Conservation (phyloP, 768 basidiomycete genomes). For the Lactifluus pinguis region DNA sequence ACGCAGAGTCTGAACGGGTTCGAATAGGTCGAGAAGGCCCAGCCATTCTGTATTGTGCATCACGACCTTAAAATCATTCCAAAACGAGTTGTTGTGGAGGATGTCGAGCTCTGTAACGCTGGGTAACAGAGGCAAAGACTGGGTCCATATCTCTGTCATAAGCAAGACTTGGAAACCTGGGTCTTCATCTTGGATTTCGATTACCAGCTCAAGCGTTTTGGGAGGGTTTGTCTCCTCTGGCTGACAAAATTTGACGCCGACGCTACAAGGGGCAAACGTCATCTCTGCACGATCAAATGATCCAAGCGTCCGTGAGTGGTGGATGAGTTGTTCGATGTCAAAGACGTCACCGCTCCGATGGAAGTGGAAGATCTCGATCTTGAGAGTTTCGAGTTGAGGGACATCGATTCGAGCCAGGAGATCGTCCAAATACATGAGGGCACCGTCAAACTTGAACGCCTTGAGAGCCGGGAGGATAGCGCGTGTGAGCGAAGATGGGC, state of each 20-base stretch:
- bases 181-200: not conserved
- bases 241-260: not conserved
- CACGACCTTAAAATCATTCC: no score
- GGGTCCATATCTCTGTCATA: not conserved
- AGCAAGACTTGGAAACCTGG: not conserved
- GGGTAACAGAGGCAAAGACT: no score
- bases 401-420: not conserved
- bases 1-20: no score
- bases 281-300: not conserved
- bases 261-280: not conserved
- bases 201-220: not conserved
- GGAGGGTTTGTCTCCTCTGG: not conserved
- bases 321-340: not conserved
- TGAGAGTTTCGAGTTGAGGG: not conserved
- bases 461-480: not conserved
- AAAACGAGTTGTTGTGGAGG: no score
- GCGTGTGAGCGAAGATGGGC: not conserved
- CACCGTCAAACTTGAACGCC: not conserved
- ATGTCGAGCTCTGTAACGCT: no score
- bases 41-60: no score
- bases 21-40: no score
- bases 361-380: not conserved
- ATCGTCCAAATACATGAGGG: slow-evolving; percentile 1
- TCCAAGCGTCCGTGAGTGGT: not conserved
- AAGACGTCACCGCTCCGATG: not conserved